These are phyloP conservation scores for Fusarium bactridioides DNA, from an alignment of 2,329 filamentous ascomycete species.

Conservation along the genomic window DNA sequence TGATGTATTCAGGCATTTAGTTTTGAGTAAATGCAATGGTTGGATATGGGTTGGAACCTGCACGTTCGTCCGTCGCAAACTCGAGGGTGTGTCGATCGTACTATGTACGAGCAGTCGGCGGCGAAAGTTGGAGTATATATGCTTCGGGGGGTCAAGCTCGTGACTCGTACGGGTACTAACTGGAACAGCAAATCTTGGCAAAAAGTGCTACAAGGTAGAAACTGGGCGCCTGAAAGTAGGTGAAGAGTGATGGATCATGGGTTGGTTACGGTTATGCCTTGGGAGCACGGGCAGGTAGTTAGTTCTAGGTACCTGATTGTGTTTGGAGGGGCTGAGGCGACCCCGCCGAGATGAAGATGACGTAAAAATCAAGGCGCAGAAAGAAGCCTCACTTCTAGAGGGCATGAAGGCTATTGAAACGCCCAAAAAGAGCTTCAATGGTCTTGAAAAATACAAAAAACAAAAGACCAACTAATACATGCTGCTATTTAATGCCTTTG, in stretches of 20 bases:
- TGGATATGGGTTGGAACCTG: background rate
- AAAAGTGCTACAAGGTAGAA: conserved; percentile 10
- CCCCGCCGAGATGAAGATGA: conserved; percentile 28
- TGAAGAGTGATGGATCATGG: conserved; percentile 27
- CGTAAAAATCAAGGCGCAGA: conserved; percentile 25
- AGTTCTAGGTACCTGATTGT: background rate
- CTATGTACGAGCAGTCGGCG: background rate
- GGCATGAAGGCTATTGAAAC: background rate
- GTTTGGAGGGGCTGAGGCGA: conserved; percentile 33
- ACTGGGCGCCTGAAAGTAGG: conserved; percentile 32
- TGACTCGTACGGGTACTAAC: conserved; percentile 1
- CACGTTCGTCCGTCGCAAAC: conserved; percentile 9
- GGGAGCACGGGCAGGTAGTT: background rate
- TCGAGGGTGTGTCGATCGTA: background rate
- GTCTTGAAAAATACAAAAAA: background rate
- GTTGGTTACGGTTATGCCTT: conserved; percentile 3
- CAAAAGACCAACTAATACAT: rapidly evolving
- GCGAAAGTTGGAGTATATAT: background rate
- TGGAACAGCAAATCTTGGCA: conserved; percentile 17
- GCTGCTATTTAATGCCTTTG: rapidly evolving
- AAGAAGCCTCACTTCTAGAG: background rate
- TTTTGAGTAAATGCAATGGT: background rate
- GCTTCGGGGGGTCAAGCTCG: background rate
- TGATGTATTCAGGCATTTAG: conserved; percentile 63
- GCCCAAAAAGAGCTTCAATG: background rate